Conservation (phyloP, 169 alveolate genomes). For the Eimeria necatrix region DNA sequence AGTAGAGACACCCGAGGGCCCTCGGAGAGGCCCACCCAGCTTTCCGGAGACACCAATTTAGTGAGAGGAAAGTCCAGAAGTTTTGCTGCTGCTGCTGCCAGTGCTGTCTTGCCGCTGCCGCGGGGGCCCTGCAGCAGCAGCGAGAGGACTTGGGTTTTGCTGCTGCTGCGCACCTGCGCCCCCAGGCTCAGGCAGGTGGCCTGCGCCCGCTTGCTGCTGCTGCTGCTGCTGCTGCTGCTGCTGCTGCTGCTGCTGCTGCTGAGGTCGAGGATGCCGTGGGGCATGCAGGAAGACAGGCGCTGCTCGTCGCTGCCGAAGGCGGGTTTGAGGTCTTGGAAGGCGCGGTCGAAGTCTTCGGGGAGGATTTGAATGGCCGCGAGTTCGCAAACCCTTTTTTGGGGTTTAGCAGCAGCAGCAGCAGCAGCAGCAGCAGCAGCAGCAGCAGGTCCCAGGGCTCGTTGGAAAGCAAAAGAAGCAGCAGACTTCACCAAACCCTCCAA, state of each 20-base stretch:
- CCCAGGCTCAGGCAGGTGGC: conserved; percentile 88
- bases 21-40: conserved; percentile 94
- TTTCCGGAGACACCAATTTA: conserved; percentile 97
- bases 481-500: conserved; percentile 97
- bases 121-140: conserved; percentile 93
- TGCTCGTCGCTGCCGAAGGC: conserved; percentile 97
- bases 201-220: conserved; percentile 90
- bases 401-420: too few species aligned
- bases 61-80: conserved; percentile 97
- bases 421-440: conserved; percentile 90
- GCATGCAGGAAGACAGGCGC: conserved; percentile 86
- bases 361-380: conserved; percentile 81
- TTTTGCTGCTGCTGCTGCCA: conserved; percentile 98
- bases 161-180: conserved; percentile 90
- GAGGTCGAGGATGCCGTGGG: conserved; percentile 94
- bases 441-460: conserved; percentile 91
- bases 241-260: conserved; percentile 93
- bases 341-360: conserved; percentile 95
- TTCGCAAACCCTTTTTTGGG: conserved; percentile 88
- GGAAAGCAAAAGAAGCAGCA: conserved; percentile 97
- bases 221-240: conserved; percentile 95
- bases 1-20: conserved; percentile 92
- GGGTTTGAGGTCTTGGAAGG: conserved; percentile 98
- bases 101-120: conserved; percentile 98
- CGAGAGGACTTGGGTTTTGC: conserved; percentile 94